These are phyloP conservation scores for Diatrype stigma DNA, from an alignment of 2,329 filamentous ascomycete genomes.

Conservation along the genomic window DNA sequence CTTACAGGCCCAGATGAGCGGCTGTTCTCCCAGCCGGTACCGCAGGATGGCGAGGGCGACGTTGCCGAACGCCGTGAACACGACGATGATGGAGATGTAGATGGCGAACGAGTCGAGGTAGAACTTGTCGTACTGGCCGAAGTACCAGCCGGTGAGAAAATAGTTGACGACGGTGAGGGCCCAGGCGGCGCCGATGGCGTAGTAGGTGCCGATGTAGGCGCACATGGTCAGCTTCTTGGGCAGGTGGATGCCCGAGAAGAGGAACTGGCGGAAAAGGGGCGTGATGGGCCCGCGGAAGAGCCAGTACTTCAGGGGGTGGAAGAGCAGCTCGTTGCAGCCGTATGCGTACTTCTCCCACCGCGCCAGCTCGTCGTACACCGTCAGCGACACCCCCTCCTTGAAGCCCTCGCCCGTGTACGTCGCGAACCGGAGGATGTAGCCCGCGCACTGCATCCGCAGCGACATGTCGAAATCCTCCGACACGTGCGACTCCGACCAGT, in stretches of 20 bases:
- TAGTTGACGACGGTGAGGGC: slow-evolving; percentile 70
- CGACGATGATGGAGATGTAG: slow-evolving; percentile 28
- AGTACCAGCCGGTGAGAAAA: slow-evolving; percentile 70
- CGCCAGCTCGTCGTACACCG: slow-evolving; percentile 78
- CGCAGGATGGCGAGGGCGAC: slow-evolving; percentile 52
- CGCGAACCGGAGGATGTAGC: slow-evolving; percentile 69
- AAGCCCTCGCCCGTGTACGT: slow-evolving; percentile 73
- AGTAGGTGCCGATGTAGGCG: slow-evolving; percentile 77
- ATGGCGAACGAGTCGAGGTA: slow-evolving; percentile 56
- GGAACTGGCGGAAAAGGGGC: slow-evolving; percentile 69
- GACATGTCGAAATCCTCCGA: slow-evolving; percentile 83
- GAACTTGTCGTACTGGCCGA: slow-evolving; percentile 47
- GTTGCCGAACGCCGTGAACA: slow-evolving; percentile 29
- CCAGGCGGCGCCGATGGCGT: slow-evolving; percentile 73
- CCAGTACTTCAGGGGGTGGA: slow-evolving; percentile 74
- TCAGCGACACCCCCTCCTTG: slow-evolving; percentile 79
- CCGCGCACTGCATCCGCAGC: slow-evolving; percentile 66
- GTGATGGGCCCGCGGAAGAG: slow-evolving; percentile 71
- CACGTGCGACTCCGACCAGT: slow-evolving; percentile 77
- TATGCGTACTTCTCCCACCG: slow-evolving; percentile 88
- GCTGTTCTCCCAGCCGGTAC: slow-evolving; percentile 52
- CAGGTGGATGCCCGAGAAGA: slow-evolving; percentile 68
- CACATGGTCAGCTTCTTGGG: slow-evolving; percentile 73
- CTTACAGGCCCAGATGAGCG: slow-evolving; percentile 39
- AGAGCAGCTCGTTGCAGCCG: slow-evolving; percentile 77